phyloP scores from a whole-genome alignment of 1,139 yeast genomes.

The Taphrina pruni region DNA sequence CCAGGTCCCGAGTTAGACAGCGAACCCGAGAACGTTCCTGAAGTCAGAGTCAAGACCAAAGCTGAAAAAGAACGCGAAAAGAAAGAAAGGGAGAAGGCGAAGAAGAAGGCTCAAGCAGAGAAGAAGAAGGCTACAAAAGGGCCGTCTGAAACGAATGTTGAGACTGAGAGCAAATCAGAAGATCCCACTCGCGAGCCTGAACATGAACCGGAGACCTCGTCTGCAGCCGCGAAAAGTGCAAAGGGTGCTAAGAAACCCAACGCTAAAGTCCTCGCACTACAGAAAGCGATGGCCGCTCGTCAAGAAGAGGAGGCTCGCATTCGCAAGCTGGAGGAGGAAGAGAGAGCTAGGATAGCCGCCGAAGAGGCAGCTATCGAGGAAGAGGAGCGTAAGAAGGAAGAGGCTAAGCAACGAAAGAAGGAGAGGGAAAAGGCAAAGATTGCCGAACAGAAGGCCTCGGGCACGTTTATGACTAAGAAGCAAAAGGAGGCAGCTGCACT shows the following conservation, averaged over 20 bases:
- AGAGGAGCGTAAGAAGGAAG: conserved; percentile 70
- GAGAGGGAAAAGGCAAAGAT: conserved; percentile 78
- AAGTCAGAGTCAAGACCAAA: conserved; percentile 78
- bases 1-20: conserved; percentile 35
- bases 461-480: conserved; percentile 78
- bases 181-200: conserved; percentile 36
- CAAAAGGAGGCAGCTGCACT: conserved; percentile 91
- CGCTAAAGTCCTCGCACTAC: conserved; percentile 56
- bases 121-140: conserved; percentile 58
- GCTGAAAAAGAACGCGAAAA: conserved; percentile 97
- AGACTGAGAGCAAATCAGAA: conserved; percentile 50
- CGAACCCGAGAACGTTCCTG: conserved; percentile 53
- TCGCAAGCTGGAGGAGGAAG: conserved; percentile 59
- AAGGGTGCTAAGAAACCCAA: conserved; percentile 42
- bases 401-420: conserved; percentile 70
- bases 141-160: conserved; percentile 54
- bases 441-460: conserved; percentile 91
- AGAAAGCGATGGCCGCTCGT: conserved; percentile 78
- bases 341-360: conserved; percentile 67
- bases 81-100: conserved; percentile 94
- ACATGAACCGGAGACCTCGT: conserved; percentile 42
- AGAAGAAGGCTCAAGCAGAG: conserved; percentile 75
- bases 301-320: conserved; percentile 67
- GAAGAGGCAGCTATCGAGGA: conserved; percentile 63
- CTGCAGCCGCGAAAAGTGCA: conserved; percentile 55